Base-by-base conservation (phyloP, 139 green algal genomes). In the Monoraphidium neglectum region DNA sequence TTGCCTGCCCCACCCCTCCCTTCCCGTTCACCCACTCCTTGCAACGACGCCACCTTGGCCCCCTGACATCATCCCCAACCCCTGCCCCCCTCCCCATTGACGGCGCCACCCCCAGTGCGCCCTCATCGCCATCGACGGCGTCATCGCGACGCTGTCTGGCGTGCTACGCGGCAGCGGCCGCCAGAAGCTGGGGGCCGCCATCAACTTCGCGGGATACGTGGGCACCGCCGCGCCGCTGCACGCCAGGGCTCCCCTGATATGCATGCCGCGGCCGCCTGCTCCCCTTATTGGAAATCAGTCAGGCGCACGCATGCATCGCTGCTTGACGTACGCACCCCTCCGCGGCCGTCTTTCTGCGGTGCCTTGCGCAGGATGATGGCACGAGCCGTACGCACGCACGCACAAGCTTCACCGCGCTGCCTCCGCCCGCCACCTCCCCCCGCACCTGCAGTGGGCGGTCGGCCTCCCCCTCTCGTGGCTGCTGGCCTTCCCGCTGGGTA, bases 391-490 rank as follows among this genome's bases (percentile, higher is more conserved):
- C 8, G 8, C 43, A 21, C 43, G 43, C 43, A 51, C 8, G 8
- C 43, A 8, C 8, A 51, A 21, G 43, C 8, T 12, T 51, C 8
- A 51, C 43, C 8, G 43, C 43, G 8, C 43, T 64, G 75, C 54
- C 59, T 72, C 70, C 70, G 87, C 77, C 36, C 84, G 51, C 62
- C 63, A 0, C 30, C 76, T 74, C 62, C 92, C 91, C 74, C 71
- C 92, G 35, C 24, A 76, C 13, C 51, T 53, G 49, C 91, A 85
- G 65, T 94, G 82, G 82, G 18, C 71, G 32, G 30, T 94, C 40
- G 90, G 84, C 33, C 54, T 92, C 28, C 90, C 90, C 10, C 72
- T 90, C 30, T 82, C 86, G 13, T 33, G 77, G 53, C 63, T 85
- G 57, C 73, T 92, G 24, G 85, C 84, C 26, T 83, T 94, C 60